Percentiles rank a stretch among this genome's conserved stretches.
Conservation (phyloP, 2,329 filamentous ascomycete genomes). For the Colletotrichum tamarilloi region DNA sequence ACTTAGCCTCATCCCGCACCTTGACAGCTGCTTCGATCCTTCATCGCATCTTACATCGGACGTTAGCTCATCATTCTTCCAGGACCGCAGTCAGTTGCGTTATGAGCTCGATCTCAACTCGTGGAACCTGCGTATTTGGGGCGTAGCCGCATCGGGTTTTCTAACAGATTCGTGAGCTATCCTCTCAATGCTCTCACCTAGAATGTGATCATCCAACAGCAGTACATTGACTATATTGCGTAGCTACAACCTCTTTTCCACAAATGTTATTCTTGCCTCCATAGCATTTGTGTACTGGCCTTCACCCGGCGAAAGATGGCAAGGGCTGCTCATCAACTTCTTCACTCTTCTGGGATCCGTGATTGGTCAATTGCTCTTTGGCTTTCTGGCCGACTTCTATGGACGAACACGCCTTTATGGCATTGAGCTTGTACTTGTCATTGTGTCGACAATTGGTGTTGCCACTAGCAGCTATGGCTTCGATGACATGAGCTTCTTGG, state of each 20-base stretch:
- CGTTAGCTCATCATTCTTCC: conserved; percentile 1
- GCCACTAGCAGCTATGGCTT: conserved; percentile 64
- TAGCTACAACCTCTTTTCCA: conserved; percentile 66
- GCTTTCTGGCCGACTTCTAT: conserved; percentile 64
- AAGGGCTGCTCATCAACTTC: conserved; percentile 61
- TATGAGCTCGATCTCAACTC: conserved; percentile 66
- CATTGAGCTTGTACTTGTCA: conserved; percentile 66
- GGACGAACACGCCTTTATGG: conserved; percentile 67
- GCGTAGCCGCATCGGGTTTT: conserved; percentile 65
- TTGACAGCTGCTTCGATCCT: conserved; percentile 7
- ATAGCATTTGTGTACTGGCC: conserved; percentile 65
- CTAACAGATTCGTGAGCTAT: conserved; percentile 61
- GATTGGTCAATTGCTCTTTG: conserved; percentile 63
- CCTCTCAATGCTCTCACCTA: background rate
- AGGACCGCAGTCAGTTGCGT: conserved; percentile 63
- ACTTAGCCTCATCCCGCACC: background rate
- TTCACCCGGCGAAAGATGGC: conserved; percentile 53
- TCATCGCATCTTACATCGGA: background rate
- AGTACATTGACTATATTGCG: background rate
- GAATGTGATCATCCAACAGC: background rate
- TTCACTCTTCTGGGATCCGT: conserved; percentile 65
- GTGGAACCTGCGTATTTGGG: conserved; percentile 66
- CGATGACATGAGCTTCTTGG: conserved; percentile 60
- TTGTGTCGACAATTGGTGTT: conserved; percentile 67
- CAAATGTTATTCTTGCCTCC: conserved; percentile 64